Conservation (phyloP, 257 asterid genomes). For the Fraxinus cuspidata region DNA sequence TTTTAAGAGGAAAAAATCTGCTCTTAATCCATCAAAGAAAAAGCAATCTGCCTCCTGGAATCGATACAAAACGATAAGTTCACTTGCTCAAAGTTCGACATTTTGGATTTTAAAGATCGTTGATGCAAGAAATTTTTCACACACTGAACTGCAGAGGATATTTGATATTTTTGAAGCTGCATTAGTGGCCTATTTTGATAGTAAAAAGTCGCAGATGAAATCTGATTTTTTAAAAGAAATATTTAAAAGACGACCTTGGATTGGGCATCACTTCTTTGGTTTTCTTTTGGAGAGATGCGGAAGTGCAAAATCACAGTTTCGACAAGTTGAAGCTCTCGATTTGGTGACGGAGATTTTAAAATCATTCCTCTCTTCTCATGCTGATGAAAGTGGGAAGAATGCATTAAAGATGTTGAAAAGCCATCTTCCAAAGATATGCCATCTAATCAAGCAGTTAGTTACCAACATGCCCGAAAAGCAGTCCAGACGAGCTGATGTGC, state of each 20-base stretch:
- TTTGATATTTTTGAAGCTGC: constrained; percentile 53
- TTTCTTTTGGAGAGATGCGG: constrained; percentile 85
- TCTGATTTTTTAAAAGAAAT: constrained; percentile 73
- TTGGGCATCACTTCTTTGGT: constrained; percentile 61
- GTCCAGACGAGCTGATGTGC: constrained; percentile 77
- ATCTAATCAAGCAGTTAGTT: constrained; percentile 55
- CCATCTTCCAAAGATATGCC: constrained; percentile 49
- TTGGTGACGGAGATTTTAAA: constrained; percentile 62
- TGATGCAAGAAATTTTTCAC: constrained; percentile 60
- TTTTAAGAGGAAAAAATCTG: constrained; percentile 79
- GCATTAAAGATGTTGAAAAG: constrained; percentile 44
- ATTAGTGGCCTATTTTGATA: constrained; percentile 65
- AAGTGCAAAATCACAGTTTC: constrained; percentile 63
- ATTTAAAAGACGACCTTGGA: constrained; percentile 76
- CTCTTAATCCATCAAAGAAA: constrained; percentile 63
- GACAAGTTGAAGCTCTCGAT: constrained; percentile 91
- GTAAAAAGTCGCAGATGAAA: constrained; percentile 84
- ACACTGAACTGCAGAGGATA: constrained; percentile 58
- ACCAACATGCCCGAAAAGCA: constrained; percentile 85
- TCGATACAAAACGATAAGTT: constrained; percentile 70
- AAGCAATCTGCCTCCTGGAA: constrained; percentile 77
- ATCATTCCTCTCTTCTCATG: constrained; percentile 34
- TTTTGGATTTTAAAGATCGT: constrained; percentile 84
- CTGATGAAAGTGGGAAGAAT: constrained; percentile 33
- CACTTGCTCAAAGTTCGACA: constrained; percentile 81